Evolutionary conservation across 2,329 filamentous ascomycete genomes (phyloP).

Genomic region (Biscogniauxia marginata): DNA sequence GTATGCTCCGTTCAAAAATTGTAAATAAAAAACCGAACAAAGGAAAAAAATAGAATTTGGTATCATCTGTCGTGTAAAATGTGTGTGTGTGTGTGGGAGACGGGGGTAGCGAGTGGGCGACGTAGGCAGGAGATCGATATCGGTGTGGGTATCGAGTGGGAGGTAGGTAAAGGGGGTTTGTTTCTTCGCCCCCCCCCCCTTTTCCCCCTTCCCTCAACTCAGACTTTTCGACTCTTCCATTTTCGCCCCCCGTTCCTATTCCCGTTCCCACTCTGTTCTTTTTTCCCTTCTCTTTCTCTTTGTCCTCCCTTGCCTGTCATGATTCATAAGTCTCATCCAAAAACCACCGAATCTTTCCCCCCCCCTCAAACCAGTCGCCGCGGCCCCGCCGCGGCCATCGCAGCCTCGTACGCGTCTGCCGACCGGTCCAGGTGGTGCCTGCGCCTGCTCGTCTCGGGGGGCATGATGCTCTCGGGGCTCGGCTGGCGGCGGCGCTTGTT

Average conservation of each 20-base stretch:
- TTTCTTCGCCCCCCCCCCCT: too few species aligned
- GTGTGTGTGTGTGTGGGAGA: background rate
- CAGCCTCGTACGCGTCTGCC: background rate
- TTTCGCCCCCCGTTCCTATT: background rate
- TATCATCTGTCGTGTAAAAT: background rate
- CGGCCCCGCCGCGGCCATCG: background rate
- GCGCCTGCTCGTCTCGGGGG: slow-evolving; percentile 11
- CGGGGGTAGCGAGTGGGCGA: background rate
- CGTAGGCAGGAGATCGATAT: background rate
- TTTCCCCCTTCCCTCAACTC: background rate
- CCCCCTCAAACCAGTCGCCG: background rate
- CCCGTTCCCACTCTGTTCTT: background rate
- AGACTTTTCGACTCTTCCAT: background rate
- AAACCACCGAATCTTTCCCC: background rate
- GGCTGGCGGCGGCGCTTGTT: background rate
- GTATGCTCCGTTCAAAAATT: background rate
- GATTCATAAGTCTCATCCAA: too few species aligned
- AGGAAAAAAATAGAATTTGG: too few species aligned
- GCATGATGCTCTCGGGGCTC: background rate
- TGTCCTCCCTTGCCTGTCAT: too few species aligned
- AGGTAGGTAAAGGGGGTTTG: too few species aligned
- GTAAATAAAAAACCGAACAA: background rate
- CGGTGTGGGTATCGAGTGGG: background rate
- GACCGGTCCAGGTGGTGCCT: background rate
- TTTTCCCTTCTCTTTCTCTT: background rate